Conservation (phyloP, 371 early-diverging fungal species). For the Polyrhizophydium stewartii region DNA sequence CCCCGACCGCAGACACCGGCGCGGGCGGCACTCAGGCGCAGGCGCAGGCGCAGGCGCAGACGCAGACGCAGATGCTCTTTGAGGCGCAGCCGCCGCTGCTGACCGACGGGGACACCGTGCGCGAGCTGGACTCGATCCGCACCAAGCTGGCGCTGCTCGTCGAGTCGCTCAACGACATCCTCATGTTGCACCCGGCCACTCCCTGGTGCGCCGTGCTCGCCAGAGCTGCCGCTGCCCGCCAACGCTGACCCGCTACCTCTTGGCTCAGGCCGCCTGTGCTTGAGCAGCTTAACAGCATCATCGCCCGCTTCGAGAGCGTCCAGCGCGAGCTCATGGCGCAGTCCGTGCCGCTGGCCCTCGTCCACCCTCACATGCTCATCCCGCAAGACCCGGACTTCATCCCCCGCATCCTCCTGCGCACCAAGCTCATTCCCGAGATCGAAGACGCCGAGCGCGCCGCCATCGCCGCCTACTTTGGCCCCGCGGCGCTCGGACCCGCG, state of each 20-base stretch:
- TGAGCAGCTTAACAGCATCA: slow-evolving; percentile 10
- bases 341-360: not conserved
- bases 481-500: too few species aligned
- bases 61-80: too few species aligned
- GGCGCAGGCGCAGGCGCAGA: too few species aligned
- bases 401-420: slow-evolving; percentile 21
- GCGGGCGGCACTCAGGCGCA: too few species aligned
- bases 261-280: slow-evolving; percentile 13
- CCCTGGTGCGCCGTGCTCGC: not conserved
- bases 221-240: too few species aligned
- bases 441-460: slow-evolving; percentile 10
- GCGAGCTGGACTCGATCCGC: not conserved
- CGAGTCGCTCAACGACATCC: slow-evolving; percentile 1
- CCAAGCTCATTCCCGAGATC: slow-evolving; percentile 27
- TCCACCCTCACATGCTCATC: not conserved
- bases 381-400: slow-evolving; percentile 19
- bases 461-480: too few species aligned
- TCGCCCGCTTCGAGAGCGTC: slow-evolving; percentile 8
- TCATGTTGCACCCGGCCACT: not conserved
- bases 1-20: too few species aligned
- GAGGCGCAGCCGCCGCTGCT: not conserved
- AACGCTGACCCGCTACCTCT: too few species aligned
- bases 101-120: not conserved
- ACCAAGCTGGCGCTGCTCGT: not conserved
- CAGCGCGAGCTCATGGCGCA: not conserved